Evolutionary conservation across 495 filamentous ascomycete genomes (phyloP), one percentile per base, ranked within the genome.

Genomic region (Neurospora sp.): DNA sequence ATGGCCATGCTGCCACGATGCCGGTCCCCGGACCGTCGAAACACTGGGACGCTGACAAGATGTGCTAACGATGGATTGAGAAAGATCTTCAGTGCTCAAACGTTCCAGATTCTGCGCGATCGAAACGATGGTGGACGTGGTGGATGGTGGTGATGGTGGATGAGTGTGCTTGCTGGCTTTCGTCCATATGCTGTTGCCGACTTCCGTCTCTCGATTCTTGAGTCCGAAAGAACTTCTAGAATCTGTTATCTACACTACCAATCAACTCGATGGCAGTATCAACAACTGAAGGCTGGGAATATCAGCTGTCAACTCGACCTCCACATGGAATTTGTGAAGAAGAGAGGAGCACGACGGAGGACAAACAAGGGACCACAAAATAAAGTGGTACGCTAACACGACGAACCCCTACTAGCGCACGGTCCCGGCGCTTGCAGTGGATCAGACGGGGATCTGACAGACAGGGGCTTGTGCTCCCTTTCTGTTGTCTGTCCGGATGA

Each of bases 341-440:
- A 27, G 42, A 59, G 20, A 59, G 3, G 48, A 27, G 22, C 8
- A 31, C 22, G 12, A 31, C 53, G 10, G 27, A 35, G 53, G 53
- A 61, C 27, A 17, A 7, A 61, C 27, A 61, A 35, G 53, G 53
- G 53, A 65, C 53, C 53, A 65, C 53, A 65, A 61, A 31, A 65
- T 65, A 65, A 35, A 65, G 53, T 65, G 53, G 53, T 65, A 65
- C 53, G 53, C 53, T 65, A 65, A 65, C 53, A 65, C 14, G 35
- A 16, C 53, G 27, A 65, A 35, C 53, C 53, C 53, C 53, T 65
- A 65, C 53, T 65, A 71, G 40, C 45, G 71, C 73, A 68, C 74
- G 74, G 73, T 65, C 69, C 72, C 68, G 72, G 78, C 75, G 76
- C 74, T 78, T 78, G 73, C 73, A 73, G 72, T 31, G 73, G 73